Base-by-base conservation (phyloP, 106 monocot species). In the Phalaenopsis aphrodite region DNA sequence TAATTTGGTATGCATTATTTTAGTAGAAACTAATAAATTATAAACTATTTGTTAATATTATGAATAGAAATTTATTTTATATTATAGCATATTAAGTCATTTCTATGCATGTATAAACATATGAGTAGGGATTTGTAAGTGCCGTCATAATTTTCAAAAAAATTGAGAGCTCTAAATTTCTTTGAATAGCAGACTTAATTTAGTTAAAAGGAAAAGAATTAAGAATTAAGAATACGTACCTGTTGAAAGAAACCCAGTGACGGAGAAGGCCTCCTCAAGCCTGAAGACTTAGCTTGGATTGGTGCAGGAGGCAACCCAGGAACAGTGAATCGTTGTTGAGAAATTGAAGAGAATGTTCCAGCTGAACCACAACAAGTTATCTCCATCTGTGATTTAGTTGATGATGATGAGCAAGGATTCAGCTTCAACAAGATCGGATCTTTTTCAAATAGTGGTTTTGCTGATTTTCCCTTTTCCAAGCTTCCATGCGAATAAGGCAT, bases 401-500 rank as follows among this genome's bases (percentile, higher is more conserved):
- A 79, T 48, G 24, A 49, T 77, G 43, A 64, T 52, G 68, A 30
- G 72, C 8, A 69, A 42, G 82, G 64, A 76, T 21, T 82, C 39
- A 10, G 3, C 75, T 75, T 81, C 42, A 72, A 79, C 58, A 9
- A 49, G 8, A 19, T 48, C 55, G 61, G 43, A 15, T 41, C 42
- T 80, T 67, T 86, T 37, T 65, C 77, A 76, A 47, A 41, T 73
- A 78, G 75, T 37, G 46, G 19, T 42, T 55, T 84, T 79, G 72
- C 39, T 2, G 79, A 73, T 55, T 37, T 75, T 19, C 78, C 19
- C 76, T 82, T 84, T 43, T 85, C 84, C 55, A 85, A 79, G 75
- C 88, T 91, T 77, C 85, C 93, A 49, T 88, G 90, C 74, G 82
- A 91, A 83, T 91, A 86, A 72, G 94, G 94, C 86, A 89, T 88